Conservation (phyloP, 169 alveolate species). For the Eimeria tenella region DNA sequence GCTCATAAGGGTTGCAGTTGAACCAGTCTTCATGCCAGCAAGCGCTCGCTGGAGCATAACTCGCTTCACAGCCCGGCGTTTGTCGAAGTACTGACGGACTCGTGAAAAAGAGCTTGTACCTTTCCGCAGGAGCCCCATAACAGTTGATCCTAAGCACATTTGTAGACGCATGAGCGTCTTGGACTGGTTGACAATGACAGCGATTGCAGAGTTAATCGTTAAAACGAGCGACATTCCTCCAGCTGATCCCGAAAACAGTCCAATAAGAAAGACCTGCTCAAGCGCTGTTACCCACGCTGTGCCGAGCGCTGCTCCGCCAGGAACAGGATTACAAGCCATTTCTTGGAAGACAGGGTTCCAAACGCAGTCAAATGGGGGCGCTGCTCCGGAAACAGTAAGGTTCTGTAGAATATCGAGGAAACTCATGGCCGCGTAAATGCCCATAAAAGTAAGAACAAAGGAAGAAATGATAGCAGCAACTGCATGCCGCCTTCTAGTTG, state of each 20-base stretch:
- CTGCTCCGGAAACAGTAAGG: constrained; percentile 55
- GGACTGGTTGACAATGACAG: constrained; percentile 51
- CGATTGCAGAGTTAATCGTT: constrained; percentile 39
- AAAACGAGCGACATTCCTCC: constrained; percentile 37
- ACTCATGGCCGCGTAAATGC: constrained; percentile 69
- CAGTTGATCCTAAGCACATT: constrained; percentile 67
- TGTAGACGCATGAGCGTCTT: constrained; percentile 72
- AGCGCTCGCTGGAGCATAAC: constrained; percentile 69
- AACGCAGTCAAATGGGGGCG: constrained; percentile 66
- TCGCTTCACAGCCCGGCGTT: constrained; percentile 37
- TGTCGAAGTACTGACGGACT: constrained; percentile 43
- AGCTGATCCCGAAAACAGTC: constrained; percentile 73
- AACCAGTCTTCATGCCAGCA: constrained; percentile 45
- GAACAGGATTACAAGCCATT: constrained; percentile 75
- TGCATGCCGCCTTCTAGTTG: constrained; percentile 58
- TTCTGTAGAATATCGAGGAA: constrained; percentile 67
- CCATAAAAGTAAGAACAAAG: constrained; percentile 53
- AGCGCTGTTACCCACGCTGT: constrained; percentile 68
- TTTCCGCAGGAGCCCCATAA: constrained; percentile 31
- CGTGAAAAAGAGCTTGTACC: constrained; percentile 48
- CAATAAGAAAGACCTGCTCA: constrained; percentile 73
- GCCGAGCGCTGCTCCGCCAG: constrained; percentile 62
- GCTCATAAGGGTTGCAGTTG: constrained; percentile 42
- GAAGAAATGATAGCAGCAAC: constrained; percentile 40
- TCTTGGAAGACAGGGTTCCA: constrained; percentile 76